phyloP scores from a whole-genome alignment of 2,329 filamentous ascomycete species.

The Myotisia sp. region DNA sequence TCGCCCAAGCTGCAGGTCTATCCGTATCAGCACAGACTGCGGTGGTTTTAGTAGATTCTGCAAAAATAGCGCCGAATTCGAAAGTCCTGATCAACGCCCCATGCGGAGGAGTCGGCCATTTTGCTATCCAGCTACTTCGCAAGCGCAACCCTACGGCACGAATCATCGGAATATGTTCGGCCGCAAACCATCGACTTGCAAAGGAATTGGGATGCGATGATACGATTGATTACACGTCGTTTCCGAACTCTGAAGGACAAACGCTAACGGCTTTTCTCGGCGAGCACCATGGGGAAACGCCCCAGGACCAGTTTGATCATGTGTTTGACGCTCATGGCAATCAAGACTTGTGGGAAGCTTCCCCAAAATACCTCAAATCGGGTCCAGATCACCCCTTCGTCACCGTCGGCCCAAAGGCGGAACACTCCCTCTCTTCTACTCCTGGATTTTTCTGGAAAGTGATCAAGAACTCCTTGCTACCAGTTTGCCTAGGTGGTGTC shows the following conservation, averaged over 20 bases:
- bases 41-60: constrained; percentile 7
- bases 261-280: constrained; percentile 4
- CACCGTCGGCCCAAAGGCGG: constrained; percentile 9
- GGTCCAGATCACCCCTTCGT: constrained; percentile 8
- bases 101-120: constrained; percentile 9
- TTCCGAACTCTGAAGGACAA: constrained; percentile 6
- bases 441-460: constrained; percentile 10
- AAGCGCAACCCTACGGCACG: constrained; percentile 5
- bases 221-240: constrained; percentile 9
- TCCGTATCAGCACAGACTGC: constrained; percentile 8
- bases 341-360: constrained; percentile 9
- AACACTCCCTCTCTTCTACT: constrained; percentile 1
- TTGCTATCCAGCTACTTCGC: constrained; percentile 8
- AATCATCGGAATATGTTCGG: constrained; percentile 10
- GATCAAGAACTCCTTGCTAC: constrained; percentile 8
- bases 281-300: constrained; percentile 2
- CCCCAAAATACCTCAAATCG: constrained; percentile 7
- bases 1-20: constrained; percentile 6
- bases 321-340: constrained; percentile 11
- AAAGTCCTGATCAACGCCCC: constrained; percentile 10
- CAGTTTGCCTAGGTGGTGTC: constrained; percentile 8
- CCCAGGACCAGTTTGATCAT: constrained; percentile 7
- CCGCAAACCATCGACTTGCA: constrained; percentile 6
- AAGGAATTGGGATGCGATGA: constrained; percentile 8
- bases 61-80: constrained; percentile 5